Conservation (phyloP, 2,329 filamentous ascomycete species). For the Arthrobotrys iridis region DNA sequence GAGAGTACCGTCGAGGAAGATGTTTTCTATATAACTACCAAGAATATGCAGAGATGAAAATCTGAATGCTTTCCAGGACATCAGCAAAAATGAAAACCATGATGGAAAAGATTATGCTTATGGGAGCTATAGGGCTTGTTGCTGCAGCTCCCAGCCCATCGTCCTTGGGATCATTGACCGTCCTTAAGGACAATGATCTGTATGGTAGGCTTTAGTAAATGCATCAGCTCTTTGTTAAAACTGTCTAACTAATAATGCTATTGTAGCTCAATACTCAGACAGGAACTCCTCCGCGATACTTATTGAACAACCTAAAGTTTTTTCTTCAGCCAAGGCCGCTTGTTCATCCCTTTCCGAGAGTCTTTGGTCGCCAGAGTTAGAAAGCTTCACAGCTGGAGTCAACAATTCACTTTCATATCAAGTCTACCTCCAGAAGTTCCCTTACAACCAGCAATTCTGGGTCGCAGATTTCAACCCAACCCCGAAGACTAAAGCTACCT, state of each 20-base stretch:
- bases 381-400: constrained; percentile 35
- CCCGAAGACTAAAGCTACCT: constrained; percentile 27
- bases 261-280: constrained; percentile 30
- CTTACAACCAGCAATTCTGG: constrained; percentile 61
- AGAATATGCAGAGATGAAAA: neutral
- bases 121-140: neutral
- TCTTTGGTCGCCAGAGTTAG: constrained; percentile 40
- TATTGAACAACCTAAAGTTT: constrained; percentile 27
- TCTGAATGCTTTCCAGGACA: neutral
- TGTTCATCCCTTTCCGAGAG: constrained; percentile 28
- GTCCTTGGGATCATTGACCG: constrained; percentile 23
- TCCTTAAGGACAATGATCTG: constrained; percentile 44
- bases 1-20: no score
- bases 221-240: neutral
- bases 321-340: constrained; percentile 9
- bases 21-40: constrained; percentile 3
- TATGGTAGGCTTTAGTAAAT: constrained; percentile 21
- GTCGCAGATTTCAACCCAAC: constrained; percentile 58
- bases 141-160: neutral
- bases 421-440: constrained; percentile 55
- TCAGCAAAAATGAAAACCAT: neutral
- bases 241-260: neutral
- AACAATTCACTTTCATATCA: constrained; percentile 62
- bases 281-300: constrained; percentile 33
- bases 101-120: neutral